Conservation (phyloP, 768 basidiomycete species). For the Lactifluus rugatus region DNA sequence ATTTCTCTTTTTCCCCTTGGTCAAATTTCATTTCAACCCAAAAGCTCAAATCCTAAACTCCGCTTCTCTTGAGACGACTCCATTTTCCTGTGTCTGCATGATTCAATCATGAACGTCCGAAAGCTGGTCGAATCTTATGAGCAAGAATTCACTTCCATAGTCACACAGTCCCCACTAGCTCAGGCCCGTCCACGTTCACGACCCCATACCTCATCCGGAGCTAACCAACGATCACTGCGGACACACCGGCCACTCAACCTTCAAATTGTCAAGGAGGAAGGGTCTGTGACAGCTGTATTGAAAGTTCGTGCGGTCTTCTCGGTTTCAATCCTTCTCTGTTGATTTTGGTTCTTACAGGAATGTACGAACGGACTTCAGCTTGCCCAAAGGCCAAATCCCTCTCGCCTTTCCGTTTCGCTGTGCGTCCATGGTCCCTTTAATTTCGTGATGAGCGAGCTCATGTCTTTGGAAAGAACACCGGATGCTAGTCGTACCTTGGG, state of each 20-base stretch:
- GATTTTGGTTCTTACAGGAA: neutral
- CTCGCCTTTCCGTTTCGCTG: constrained; percentile 4
- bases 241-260: constrained; percentile 1
- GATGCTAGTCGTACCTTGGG: neutral
- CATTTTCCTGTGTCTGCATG: neutral
- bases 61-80: no score
- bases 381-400: neutral
- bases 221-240: constrained; percentile 1
- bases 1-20: no score
- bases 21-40: no score
- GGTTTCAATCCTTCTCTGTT: neutral
- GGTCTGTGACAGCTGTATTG: neutral
- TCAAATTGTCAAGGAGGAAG: constrained; percentile 7
- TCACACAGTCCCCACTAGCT: neutral
- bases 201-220: neutral
- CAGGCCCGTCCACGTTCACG: neutral
- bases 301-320: neutral
- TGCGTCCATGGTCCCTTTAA: neutral
- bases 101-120: constrained; percentile 15
- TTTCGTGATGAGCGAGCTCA: neutral
- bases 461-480: neutral
- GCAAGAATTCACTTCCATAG: neutral
- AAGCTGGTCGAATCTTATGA: constrained; percentile 12
- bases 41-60: no score
- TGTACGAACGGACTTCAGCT: constrained; percentile 3